These are phyloP conservation scores for Fusarium sp. DNA, from an alignment of 2,329 filamentous ascomycete genomes.

Conservation along the genomic window DNA sequence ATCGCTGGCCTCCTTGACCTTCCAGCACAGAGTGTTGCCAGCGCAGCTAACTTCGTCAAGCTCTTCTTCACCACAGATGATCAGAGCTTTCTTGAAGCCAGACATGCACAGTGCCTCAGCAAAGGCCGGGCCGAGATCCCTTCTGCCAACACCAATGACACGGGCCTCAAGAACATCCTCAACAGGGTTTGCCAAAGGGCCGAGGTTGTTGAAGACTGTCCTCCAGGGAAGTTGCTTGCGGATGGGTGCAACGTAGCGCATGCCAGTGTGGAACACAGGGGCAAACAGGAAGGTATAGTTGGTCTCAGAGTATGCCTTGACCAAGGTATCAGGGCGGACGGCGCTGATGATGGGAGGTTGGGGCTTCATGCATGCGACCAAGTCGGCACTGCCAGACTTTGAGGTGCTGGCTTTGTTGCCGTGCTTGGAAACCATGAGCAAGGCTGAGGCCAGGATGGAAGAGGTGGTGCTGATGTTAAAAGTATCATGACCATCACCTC, in stretches of 20 bases:
- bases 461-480: constrained; percentile 98
- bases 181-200: constrained; percentile 90
- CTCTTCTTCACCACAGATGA: constrained; percentile 94
- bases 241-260: constrained; percentile 87
- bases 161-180: constrained; percentile 87
- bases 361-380: constrained; percentile 80
- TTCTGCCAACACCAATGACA: constrained; percentile 90
- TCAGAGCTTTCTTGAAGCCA: constrained; percentile 83
- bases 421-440: constrained; percentile 91
- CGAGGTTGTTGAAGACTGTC: constrained; percentile 97
- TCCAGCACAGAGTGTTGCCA: constrained; percentile 90
- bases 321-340: constrained; percentile 77
- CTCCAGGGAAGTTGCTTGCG: constrained; percentile 91
- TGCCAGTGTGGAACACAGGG: constrained; percentile 94
- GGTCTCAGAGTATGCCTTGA: constrained; percentile 77
- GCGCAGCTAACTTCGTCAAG: constrained; percentile 96
- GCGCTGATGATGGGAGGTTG: constrained; percentile 78
- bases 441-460: constrained; percentile 88
- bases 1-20: constrained; percentile 65
- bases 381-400: constrained; percentile 93
- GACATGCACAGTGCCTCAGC: constrained; percentile 82
- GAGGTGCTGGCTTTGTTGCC: constrained; percentile 96
- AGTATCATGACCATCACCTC: constrained; percentile 95
- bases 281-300: constrained; percentile 98
- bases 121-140: constrained; percentile 88